Base-by-base conservation (phyloP, 2,329 filamentous ascomycete species). In the Dothistroma septosporum region DNA sequence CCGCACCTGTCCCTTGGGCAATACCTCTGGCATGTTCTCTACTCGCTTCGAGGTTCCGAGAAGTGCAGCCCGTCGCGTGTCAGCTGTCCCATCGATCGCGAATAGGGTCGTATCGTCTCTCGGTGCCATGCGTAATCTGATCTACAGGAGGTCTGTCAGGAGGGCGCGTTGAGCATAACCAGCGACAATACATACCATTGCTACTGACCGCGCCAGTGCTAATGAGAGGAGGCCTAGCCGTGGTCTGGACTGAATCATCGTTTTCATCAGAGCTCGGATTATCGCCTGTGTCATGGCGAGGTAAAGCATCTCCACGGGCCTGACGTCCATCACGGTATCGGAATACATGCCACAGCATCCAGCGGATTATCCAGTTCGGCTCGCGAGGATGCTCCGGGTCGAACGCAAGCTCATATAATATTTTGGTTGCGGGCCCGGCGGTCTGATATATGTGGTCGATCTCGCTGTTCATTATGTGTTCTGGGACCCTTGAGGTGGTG, bases 341-440 rank as follows among this genome's bases (percentile, higher is more conserved):
- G 61, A 80, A 79, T 56, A 77, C 76, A 65, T 80, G 78, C 78
- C 78, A 80, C 10, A 80, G 70, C 59, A 76, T 76, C 78, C 78
- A 80, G 24, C 75, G 70, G 12, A 77, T 78, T 47, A 79, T 76
- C 78, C 78, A 80, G 57, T 80, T 80, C 53, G 75, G 74, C 60
- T 77, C 73, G 22, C 72, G 72, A n/a, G 73, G 72, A 14, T 54
- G 52, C 4, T 72, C 73, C 21, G 66, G 65, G 49, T 76, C 76
- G 32, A 68, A 68, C 10, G 77, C 78, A 58, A 72, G 66, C 14
- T 76, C 70, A 60, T 78, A 80, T 56, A 74, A 74, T 2, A 68
- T 64, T 48, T 65, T 70, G 5, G 77, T 78, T 2, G 72, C 64
- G 0, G 65, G 61, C 6, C 72, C 69, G 28, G 77, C 75, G 33